Base-by-base conservation (phyloP, 169 alveolate genomes). In the Amoebophrya sp. region DNA sequence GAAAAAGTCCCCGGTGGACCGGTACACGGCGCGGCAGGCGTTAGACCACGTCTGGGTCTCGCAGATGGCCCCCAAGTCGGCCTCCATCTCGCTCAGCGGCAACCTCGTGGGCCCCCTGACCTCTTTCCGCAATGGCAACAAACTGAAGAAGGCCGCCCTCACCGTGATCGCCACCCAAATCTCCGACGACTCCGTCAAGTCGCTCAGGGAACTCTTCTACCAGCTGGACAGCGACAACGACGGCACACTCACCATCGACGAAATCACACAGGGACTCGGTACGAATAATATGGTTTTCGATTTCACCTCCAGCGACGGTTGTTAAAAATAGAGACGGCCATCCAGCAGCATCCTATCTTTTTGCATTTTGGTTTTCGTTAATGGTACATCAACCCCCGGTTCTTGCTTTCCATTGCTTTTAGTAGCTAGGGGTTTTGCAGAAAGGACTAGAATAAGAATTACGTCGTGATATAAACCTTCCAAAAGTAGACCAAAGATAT, bases 91-190 rank as follows among this genome's bases (percentile, higher is more conserved):
- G 35, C 83, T 66, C 35, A 25, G 38, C 83, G 83, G 83, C 12
- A 66, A 66, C 83, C 35, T 66, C 2, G 83, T 66, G 32, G 83
- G 83, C 35, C 83, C 83, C 18, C 83, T 66, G 32, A 66, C 83
- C 35, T 7, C 83, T 25, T 95, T 95, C 92, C 93, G 94, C 33
- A 92, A 93, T 14, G 94, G 92, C 89, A 95, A 94, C 90, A 93
- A 94, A 77, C 90, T 95, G 92, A 95, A 94, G 95, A 95, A 95
- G 92, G 95, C 94, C 55, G 96, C 96, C 0, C 18, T 66, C 32
- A 66, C 83, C 39, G 83, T 66, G 35, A 66, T 66, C 83, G 83
- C 83, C 39, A 66, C 94, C 89, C 96, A 95, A 89, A 92, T 94
- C 94, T 89, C 95, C 2, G 96, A 95, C 77, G 93, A 93, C 40